Base-by-base conservation (phyloP, 2,329 filamentous ascomycete species). In the Endoconidiophora laricicola region DNA sequence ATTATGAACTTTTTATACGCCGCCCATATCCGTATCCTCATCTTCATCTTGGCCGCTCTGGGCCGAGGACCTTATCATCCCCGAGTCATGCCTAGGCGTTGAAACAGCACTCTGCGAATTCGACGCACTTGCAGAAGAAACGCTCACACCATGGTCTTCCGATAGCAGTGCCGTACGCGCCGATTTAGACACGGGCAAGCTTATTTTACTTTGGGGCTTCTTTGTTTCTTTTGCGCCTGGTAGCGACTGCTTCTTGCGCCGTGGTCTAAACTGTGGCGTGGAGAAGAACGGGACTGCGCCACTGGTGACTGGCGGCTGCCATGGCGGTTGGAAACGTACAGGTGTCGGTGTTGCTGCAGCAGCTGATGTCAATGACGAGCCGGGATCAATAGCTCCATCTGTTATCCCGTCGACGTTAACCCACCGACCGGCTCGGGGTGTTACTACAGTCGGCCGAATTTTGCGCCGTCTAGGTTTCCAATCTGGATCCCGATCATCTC, bases 401-500 rank as follows among this genome's bases (percentile, higher is more conserved):
- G 38, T 33, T 7, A 24, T 33, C 24, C 12, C 26, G 3, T 33
- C 23, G 4, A 42, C 29, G 7, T 33, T 33, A 12, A 33, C 29
- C 29, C 29, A 33, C 24, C 9, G 39, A 20, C 26, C 44, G 2
- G 44, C 39, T 20, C 37, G 40, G 16, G 46, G 41, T 6, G 20
- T 16, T 36, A 49, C 49, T 16, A 36, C 29, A 9, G 36, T 24
- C 18, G 44, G 41, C 38, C 47, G 42, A 18, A 49, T 5, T 39
- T 46, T 54, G 41, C 48, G 52, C 20, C 52, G 50, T 16, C 53
- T 41, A 6, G 57, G 55, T 33, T 56, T 55, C 29, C 63, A 66
- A 46, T 67, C 65, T 7, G 67, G 64, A 33, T 66, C 64, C 44
- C 62, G 57, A 44, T 63, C 65, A 54, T 71, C 68, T 40, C 66